Conservation (phyloP, 495 filamentous ascomycete species). For the Annulohypoxylon moriforme region DNA sequence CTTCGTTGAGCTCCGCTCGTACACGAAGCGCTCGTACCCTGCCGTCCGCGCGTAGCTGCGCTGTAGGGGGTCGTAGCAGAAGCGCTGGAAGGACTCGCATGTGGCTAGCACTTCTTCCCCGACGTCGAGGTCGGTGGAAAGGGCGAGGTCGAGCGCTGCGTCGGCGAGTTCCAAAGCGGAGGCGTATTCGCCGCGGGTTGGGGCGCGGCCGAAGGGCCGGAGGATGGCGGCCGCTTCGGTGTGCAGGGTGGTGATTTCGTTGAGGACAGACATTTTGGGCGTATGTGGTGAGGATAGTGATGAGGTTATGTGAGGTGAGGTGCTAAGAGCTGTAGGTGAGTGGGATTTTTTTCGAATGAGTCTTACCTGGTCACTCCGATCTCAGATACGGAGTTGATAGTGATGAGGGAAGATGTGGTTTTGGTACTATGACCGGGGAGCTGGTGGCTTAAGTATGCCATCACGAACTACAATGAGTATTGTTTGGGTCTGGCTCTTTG, state of each 20-base stretch:
- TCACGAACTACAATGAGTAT: background rate
- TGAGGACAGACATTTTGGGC: conserved; percentile 16
- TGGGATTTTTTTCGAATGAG: background rate
- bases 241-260: conserved; percentile 11
- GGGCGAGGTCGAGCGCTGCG: conserved; percentile 16
- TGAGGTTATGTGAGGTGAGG: background rate
- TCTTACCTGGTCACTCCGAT: conserved; percentile 9
- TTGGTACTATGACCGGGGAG: background rate
- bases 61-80: conserved; percentile 16
- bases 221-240: background rate
- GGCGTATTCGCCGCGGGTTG: conserved; percentile 15
- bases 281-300: too few species aligned
- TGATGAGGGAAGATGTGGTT: background rate
- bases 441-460: background rate
- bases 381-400: background rate
- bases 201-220: background rate
- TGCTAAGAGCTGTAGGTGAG: background rate
- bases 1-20: conserved; percentile 9
- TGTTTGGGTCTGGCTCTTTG: background rate
- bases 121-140: background rate
- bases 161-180: conserved; percentile 22
- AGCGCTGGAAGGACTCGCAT: conserved; percentile 6
- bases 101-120: background rate
- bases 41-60: conserved; percentile 1
- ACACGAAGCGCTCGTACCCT: conserved; percentile 19